Percentiles rank a stretch among this genome's conserved stretches.
Evolutionary conservation across 2,329 filamentous ascomycete genomes (phyloP).

Genomic region (Neofusicoccum laricinum): DNA sequence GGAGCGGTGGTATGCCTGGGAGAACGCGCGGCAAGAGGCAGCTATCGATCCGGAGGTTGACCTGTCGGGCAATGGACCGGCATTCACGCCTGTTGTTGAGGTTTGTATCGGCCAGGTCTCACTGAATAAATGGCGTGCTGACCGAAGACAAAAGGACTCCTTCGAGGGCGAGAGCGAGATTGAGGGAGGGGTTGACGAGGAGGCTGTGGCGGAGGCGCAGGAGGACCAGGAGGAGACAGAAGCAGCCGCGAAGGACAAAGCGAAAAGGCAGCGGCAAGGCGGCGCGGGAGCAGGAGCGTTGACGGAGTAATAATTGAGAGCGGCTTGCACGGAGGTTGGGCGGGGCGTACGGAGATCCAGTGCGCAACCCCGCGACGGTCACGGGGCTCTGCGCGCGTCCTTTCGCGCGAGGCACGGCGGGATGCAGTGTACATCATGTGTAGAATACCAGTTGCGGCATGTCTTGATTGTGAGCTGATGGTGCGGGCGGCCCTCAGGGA

Average conservation of each 20-base stretch:
- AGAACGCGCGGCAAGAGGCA: constrained; percentile 61
- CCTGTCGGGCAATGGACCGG: constrained; percentile 31
- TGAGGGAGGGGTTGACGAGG: background rate
- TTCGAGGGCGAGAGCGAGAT: background rate
- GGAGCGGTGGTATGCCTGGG: constrained; percentile 85
- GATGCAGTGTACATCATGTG: constrained; percentile 7
- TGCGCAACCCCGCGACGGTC: constrained; percentile 11
- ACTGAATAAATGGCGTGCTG: background rate
- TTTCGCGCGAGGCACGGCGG: background rate
- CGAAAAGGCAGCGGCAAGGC: background rate
- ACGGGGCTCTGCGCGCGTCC: background rate
- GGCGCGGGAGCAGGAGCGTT: background rate
- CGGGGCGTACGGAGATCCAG: background rate
- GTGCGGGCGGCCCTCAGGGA: constrained; percentile 11
- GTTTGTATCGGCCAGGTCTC: background rate
- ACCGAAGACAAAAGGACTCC: background rate
- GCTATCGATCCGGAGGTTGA: constrained; percentile 54
- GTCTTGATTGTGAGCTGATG: constrained; percentile 16
- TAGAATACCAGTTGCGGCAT: constrained; percentile 10
- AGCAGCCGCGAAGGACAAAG: background rate
- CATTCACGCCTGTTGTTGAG: constrained; percentile 6
- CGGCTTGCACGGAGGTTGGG: constrained; percentile 3
- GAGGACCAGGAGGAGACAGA: background rate
- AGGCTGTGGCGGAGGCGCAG: background rate
- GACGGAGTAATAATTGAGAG: constrained; percentile 12